phyloP scores from a whole-genome alignment of 2,329 filamentous ascomycete species.

The Pleoardoris graminearum region DNA sequence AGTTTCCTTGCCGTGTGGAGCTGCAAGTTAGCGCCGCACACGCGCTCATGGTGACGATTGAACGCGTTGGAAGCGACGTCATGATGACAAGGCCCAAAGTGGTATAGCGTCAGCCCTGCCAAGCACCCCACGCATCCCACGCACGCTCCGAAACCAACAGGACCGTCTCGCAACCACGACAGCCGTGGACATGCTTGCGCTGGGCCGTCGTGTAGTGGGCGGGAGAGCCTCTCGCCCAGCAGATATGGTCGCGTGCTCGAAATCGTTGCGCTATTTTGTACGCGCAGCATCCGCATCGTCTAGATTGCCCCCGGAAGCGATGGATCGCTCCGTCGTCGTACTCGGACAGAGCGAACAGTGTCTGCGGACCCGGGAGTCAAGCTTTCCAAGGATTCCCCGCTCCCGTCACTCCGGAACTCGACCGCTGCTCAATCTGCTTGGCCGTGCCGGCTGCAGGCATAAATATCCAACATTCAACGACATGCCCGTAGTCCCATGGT shows the following conservation, averaged over 20 bases:
- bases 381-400: constrained; percentile 43
- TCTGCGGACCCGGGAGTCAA: constrained; percentile 14
- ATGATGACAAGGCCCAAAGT: background rate
- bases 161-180: background rate
- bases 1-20: too few relatives aligned
- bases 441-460: background rate
- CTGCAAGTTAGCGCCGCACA: too few relatives aligned
- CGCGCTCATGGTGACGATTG: constrained; percentile 12
- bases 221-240: too few relatives aligned
- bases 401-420: constrained; percentile 16
- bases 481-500: background rate
- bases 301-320: background rate
- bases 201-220: too few relatives aligned
- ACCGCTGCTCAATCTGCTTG: constrained; percentile 15
- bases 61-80: constrained; percentile 9
- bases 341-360: background rate
- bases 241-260: constrained; percentile 1
- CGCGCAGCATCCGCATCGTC: background rate
- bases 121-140: background rate
- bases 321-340: background rate
- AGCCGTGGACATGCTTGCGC: background rate
- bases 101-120: background rate
- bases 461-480: background rate
- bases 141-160: background rate
- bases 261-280: background rate